Conservation (phyloP, 345 rosid species). For the Linum trigynum region DNA sequence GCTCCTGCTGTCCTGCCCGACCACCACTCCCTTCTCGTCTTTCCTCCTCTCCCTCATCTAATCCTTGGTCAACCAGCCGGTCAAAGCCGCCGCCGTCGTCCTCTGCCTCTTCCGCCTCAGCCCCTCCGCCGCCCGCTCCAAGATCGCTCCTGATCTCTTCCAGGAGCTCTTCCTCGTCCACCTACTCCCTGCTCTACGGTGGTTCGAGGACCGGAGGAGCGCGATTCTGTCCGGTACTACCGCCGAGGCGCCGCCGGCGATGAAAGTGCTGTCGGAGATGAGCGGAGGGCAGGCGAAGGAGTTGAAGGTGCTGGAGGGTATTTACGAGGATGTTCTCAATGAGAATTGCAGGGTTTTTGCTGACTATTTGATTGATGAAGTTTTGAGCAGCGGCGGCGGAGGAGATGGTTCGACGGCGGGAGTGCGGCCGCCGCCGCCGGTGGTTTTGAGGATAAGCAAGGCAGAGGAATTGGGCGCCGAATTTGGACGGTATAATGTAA, state of each 20-base stretch:
- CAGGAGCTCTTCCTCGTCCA: conserved; percentile 44
- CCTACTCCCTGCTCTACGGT: conserved; percentile 38
- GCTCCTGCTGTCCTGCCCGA: conserved; percentile 35
- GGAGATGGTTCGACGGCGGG: not conserved
- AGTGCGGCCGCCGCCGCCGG: conserved; percentile 22
- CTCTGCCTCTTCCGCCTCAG: conserved; percentile 34
- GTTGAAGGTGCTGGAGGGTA: conserved; percentile 41
- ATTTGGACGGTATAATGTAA: conserved; percentile 55
- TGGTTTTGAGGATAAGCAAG: conserved; percentile 19
- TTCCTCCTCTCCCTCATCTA: conserved; percentile 42
- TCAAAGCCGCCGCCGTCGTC: conserved; percentile 29
- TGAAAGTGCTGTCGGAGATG: conserved; percentile 43
- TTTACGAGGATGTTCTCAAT: conserved; percentile 38
- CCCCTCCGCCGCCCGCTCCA: conserved; percentile 42
- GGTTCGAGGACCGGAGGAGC: conserved; percentile 35
- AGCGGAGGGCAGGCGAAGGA: conserved; percentile 39
- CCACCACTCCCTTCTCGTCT: conserved; percentile 29
- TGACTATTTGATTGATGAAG: conserved; percentile 28
- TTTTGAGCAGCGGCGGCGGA: conserved; percentile 22
- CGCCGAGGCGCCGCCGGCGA: conserved; percentile 26
- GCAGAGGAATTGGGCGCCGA: conserved; percentile 9
- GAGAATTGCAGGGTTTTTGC: conserved; percentile 48
- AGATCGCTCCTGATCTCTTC: conserved; percentile 37
- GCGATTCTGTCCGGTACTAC: conserved; percentile 21
- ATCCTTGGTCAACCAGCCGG: conserved; percentile 34